A percentile compares a stretch with the other conserved stretches of the same genome.
These are phyloP conservation scores for Colletotrichum cordylinicola DNA, from an alignment of 2,329 filamentous ascomycete genomes.

Conservation along the genomic window DNA sequence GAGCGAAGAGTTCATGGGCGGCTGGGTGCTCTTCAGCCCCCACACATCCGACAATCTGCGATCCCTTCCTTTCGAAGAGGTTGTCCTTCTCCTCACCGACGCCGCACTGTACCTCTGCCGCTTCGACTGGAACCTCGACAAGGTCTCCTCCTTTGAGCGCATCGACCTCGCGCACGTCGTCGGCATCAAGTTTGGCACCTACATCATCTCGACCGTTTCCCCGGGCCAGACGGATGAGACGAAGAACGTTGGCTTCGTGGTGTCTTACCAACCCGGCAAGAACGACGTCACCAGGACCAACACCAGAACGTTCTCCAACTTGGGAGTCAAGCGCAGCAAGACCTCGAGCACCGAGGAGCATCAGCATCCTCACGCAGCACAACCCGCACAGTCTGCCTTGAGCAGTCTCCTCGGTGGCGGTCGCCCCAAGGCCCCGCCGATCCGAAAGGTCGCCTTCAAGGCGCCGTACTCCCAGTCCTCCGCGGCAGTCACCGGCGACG, in stretches of 20 bases:
- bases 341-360: not conserved
- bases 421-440: constrained; percentile 35
- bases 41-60: constrained; percentile 71
- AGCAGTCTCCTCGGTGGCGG: constrained; percentile 46
- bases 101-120: constrained; percentile 85
- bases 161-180: constrained; percentile 78
- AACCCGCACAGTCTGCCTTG: constrained; percentile 34
- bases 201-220: constrained; percentile 88
- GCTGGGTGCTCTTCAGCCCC: constrained; percentile 88
- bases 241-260: constrained; percentile 83
- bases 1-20: constrained; percentile 84
- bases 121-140: constrained; percentile 95
- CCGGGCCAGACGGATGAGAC: constrained; percentile 76
- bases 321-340: constrained; percentile 29
- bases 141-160: constrained; percentile 90
- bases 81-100: constrained; percentile 86
- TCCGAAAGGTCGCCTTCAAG: constrained; percentile 59
- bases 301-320: constrained; percentile 77
- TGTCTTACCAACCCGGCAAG: constrained; percentile 77
- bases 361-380: not conserved
- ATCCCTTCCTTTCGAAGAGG: constrained; percentile 80
- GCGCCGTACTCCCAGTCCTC: constrained; percentile 60
- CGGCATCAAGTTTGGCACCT: constrained; percentile 79
- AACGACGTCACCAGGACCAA: constrained; percentile 81
- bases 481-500: constrained; percentile 55